Percentiles rank a stretch among this genome's conserved stretches.
These are phyloP conservation scores for Crassisporium funariophilum DNA, from an alignment of 768 basidiomycete genomes.

Conservation along the genomic window DNA sequence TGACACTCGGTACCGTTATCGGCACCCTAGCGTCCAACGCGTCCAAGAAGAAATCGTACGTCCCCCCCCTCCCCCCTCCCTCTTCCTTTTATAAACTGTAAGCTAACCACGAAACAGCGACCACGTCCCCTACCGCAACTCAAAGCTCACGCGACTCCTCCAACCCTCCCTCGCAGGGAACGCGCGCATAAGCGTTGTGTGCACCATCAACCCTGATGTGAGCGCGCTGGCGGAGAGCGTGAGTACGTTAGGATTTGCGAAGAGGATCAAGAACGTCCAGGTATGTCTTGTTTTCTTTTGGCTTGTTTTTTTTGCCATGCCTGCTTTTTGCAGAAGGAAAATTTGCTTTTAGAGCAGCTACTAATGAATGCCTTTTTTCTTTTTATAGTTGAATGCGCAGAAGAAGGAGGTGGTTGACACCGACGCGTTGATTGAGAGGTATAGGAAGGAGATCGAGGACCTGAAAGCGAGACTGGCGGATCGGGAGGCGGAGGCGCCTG, in stretches of 20 bases:
- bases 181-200: slow-evolving; percentile 94
- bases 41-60: slow-evolving; percentile 64
- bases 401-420: slow-evolving; percentile 95
- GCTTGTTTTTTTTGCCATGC: not conserved
- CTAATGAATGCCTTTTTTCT: not conserved
- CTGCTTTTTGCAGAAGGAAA: too few relatives aligned
- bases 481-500: slow-evolving; percentile 63
- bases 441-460: slow-evolving; percentile 92
- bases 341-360: too few relatives aligned
- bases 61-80: not conserved
- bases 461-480: slow-evolving; percentile 75
- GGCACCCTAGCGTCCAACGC: slow-evolving; percentile 90
- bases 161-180: slow-evolving; percentile 96
- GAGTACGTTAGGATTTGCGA: slow-evolving; percentile 90
- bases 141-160: slow-evolving; percentile 90
- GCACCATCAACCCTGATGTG: slow-evolving; percentile 89
- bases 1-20: slow-evolving; percentile 93
- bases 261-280: slow-evolving; percentile 87
- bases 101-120: slow-evolving; percentile 48
- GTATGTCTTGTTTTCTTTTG: slow-evolving; percentile 34
- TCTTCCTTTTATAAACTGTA: not conserved
- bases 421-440: slow-evolving; percentile 90
- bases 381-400: slow-evolving; percentile 69
- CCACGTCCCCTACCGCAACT: slow-evolving; percentile 94
- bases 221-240: slow-evolving; percentile 81